These are phyloP conservation scores for Phaeosphaeria sp. DNA, from an alignment of 2,329 filamentous ascomycete species.

Conservation along the genomic window DNA sequence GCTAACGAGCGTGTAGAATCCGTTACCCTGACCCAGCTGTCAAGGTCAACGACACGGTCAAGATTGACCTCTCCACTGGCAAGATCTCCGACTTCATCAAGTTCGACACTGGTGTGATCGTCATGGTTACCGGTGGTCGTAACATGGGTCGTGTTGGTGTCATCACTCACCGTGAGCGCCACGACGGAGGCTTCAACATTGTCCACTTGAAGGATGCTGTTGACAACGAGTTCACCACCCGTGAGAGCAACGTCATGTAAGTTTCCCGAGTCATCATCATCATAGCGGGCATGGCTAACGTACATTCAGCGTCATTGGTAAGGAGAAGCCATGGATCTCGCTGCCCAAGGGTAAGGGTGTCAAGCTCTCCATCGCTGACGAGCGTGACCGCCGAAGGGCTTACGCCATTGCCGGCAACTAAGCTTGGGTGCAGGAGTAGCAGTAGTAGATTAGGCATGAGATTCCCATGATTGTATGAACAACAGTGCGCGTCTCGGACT, in stretches of 20 bases:
- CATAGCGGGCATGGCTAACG: constrained; percentile 18
- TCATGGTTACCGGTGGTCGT: constrained; percentile 98
- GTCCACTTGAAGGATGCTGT: constrained; percentile 99
- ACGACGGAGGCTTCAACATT: constrained; percentile 99
- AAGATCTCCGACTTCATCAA: constrained; percentile 98
- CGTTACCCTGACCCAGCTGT: constrained; percentile 98
- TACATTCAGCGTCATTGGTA: constrained; percentile 75
- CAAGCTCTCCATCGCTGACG: constrained; percentile 95
- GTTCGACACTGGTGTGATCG: constrained; percentile 98
- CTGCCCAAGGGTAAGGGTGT: constrained; percentile 99
- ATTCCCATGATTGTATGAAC: constrained; percentile 35
- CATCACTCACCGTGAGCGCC: constrained; percentile 99
- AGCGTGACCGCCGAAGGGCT: constrained; percentile 96
- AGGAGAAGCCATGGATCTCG: constrained; percentile 99
- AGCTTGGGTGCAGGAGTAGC: constrained; percentile 24
- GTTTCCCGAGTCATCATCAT: constrained; percentile 4
- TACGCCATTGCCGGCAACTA: constrained; percentile 62
- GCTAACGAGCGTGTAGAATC: constrained; percentile 71
- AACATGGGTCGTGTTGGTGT: constrained; percentile 99
- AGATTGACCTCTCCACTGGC: constrained; percentile 95
- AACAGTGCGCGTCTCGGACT: constrained; percentile 35
- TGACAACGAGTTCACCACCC: constrained; percentile 99
- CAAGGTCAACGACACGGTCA: constrained; percentile 99
- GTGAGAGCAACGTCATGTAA: constrained; percentile 95
- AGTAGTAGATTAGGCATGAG: constrained; percentile 34